Evolutionary conservation across 1,139 yeast species (phyloP).

Genomic region (Candida buenavistaensis): DNA sequence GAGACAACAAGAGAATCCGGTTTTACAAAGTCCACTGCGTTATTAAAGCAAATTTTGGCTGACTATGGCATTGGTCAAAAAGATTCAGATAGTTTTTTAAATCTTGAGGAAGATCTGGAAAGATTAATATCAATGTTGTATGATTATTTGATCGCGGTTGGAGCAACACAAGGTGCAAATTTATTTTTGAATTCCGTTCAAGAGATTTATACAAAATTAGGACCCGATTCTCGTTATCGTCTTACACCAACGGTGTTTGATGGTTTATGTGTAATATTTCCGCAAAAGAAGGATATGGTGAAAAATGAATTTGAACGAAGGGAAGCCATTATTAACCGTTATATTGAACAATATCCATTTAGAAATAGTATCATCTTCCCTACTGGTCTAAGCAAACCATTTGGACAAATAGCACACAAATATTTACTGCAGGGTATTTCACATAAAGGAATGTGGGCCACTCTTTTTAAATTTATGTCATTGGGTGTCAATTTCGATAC

Average conservation of each 20-base stretch:
- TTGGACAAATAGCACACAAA: not conserved
- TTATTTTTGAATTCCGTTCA: conserved; percentile 3
- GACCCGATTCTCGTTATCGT: not conserved
- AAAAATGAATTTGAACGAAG: not conserved
- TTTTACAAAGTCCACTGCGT: conserved; percentile 5
- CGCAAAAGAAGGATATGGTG: not conserved
- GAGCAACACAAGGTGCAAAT: conserved; percentile 1
- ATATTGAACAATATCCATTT: conserved; percentile 4
- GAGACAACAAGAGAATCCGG: conserved; percentile 2
- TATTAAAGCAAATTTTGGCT: conserved; percentile 6
- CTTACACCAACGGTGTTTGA: conserved; percentile 1
- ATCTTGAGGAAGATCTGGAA: no score
- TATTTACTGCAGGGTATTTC: not conserved
- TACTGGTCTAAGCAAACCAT: not conserved
- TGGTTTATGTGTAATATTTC: conserved; percentile 1
- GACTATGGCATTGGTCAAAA: no score
- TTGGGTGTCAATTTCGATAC: conserved; percentile 6
- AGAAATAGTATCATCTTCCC: not conserved
- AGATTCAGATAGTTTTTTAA: no score
- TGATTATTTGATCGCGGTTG: conserved; percentile 6
- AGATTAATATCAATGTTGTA: no score
- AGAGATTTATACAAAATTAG: conserved; percentile 2
- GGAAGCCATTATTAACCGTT: not conserved
- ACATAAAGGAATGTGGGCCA: not conserved
- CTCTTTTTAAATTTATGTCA: not conserved